Percentiles rank a stretch among this genome's conserved stretches.
Conservation (phyloP, 352 stramenopile genomes). For the Blastocystis sp. region DNA sequence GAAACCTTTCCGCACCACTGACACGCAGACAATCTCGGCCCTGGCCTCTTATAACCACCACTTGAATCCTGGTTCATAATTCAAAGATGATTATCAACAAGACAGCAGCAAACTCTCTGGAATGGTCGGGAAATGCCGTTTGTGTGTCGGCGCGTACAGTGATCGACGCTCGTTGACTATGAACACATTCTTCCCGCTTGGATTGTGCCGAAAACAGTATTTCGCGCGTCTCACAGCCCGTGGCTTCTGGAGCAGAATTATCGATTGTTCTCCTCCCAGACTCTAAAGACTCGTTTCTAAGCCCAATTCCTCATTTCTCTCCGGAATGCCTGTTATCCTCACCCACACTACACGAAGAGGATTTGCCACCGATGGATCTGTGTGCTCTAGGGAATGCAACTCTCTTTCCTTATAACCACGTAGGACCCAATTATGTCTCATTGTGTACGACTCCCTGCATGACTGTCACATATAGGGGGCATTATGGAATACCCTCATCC, state of each 20-base stretch:
- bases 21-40: constrained; percentile 37
- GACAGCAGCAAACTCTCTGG: not conserved
- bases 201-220: not conserved
- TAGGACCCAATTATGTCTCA: too few species aligned
- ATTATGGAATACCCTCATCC: not conserved
- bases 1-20: constrained; percentile 48
- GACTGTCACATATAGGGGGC: not conserved
- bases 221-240: not conserved
- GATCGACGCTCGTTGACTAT: not conserved
- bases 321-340: too few species aligned
- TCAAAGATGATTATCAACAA: not conserved
- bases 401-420: too few species aligned
- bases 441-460: not conserved
- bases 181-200: not conserved
- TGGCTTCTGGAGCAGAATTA: too few species aligned
- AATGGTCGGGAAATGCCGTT: not conserved
- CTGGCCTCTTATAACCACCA: constrained; percentile 1
- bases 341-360: too few species aligned
- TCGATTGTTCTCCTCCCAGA: too few species aligned
- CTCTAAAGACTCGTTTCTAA: too few species aligned
- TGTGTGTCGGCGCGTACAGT: not conserved
- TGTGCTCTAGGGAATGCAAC: too few species aligned
- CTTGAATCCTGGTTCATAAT: not conserved
- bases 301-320: too few species aligned
- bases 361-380: too few species aligned